A percentile compares a stretch with the other conserved stretches of the same genome.
Conservation (phyloP, 805 yeast genomes). For the Teunomyces atbi region DNA sequence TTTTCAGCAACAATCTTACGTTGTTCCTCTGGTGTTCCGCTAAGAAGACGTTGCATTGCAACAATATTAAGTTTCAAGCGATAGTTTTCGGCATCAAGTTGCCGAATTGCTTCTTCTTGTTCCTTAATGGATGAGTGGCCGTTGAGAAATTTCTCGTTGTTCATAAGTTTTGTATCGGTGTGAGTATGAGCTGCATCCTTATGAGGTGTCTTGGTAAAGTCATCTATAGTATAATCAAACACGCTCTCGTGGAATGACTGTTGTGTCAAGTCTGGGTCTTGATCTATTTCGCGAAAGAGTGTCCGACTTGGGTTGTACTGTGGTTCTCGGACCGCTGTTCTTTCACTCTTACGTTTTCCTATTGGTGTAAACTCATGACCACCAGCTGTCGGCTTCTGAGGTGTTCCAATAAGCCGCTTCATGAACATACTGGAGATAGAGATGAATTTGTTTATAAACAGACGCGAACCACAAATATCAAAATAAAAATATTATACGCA, state of each 20-base stretch:
- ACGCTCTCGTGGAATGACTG: slow-evolving; percentile 8
- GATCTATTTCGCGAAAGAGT: slow-evolving; percentile 11
- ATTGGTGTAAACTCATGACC: slow-evolving; percentile 25
- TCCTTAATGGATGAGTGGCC: slow-evolving; percentile 21
- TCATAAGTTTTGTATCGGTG: slow-evolving; percentile 5
- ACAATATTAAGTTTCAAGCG: slow-evolving; percentile 24
- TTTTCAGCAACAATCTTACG: slow-evolving; percentile 20
- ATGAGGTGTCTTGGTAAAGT: background rate
- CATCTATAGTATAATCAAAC: slow-evolving; percentile 5
- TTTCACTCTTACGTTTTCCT: slow-evolving; percentile 14
- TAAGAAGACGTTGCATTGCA: slow-evolving; percentile 20
- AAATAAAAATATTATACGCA: background rate
- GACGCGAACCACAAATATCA: slow-evolving; percentile 4
- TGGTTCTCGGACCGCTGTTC: slow-evolving; percentile 1
- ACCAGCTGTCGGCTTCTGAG: slow-evolving; percentile 10
- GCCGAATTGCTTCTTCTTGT: slow-evolving; percentile 18
- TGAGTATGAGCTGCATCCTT: background rate
- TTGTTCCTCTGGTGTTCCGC: slow-evolving; percentile 22
- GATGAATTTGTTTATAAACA: slow-evolving; percentile 3
- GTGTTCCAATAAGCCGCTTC: slow-evolving; percentile 17
- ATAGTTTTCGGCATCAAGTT: slow-evolving; percentile 22
- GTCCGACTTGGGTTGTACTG: slow-evolving; percentile 7
- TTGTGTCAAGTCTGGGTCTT: slow-evolving; percentile 8
- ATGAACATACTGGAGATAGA: slow-evolving; percentile 3
- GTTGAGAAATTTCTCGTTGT: slow-evolving; percentile 2